phyloP scores from a whole-genome alignment of 805 yeast genomes.

The Yamadazyma olivae region DNA sequence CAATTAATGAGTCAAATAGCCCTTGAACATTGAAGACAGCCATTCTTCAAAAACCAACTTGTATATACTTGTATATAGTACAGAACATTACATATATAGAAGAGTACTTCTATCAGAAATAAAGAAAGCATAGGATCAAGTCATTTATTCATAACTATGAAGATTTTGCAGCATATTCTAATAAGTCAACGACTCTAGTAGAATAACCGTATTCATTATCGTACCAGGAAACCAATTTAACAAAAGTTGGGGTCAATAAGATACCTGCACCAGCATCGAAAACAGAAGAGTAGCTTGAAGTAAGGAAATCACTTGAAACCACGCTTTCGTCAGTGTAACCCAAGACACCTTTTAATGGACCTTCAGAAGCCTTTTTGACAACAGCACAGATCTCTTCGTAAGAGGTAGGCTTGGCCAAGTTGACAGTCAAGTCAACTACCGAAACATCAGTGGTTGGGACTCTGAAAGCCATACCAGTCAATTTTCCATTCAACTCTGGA shows the following conservation, averaged over 20 bases:
- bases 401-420: conserved; percentile 27
- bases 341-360: conserved; percentile 31
- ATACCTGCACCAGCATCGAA: conserved; percentile 35
- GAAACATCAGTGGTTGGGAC: conserved; percentile 36
- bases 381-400: conserved; percentile 32
- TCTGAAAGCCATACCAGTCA: conserved; percentile 36
- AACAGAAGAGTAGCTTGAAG: conserved; percentile 27
- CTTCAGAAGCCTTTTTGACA: conserved; percentile 29
- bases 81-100: neutral
- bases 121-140: no score
- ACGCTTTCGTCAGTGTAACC: conserved; percentile 36
- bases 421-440: conserved; percentile 34
- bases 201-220: conserved; percentile 37
- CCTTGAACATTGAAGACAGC: no score
- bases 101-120: no score
- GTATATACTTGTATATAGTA: no score
- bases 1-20: conserved; percentile 67
- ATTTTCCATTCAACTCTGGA: conserved; percentile 34
- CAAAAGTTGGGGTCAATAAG: conserved; percentile 33
- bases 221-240: conserved; percentile 35
- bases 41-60: no score
- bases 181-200: conserved; percentile 35
- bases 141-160: conserved; percentile 4
- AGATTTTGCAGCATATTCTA: conserved; percentile 36
- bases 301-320: conserved; percentile 32